phyloP scores from a whole-genome alignment of 2,329 filamentous ascomycete species.

The Plenodomus lindquistii region DNA sequence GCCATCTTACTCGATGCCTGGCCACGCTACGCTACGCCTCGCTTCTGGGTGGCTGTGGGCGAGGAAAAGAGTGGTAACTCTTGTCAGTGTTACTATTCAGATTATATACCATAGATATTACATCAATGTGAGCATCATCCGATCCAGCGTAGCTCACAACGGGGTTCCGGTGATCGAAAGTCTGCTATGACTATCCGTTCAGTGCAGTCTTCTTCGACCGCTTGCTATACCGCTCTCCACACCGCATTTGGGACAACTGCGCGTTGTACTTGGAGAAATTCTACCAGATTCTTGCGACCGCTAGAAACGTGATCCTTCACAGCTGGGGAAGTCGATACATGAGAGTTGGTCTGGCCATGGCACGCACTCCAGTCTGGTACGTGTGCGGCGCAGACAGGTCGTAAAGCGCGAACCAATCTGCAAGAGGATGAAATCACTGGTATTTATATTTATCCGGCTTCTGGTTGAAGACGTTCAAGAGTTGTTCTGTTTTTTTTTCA shows the following conservation, averaged over 20 bases:
- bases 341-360: background rate
- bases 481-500: background rate
- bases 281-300: background rate
- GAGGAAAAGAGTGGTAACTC: too few species aligned
- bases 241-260: background rate
- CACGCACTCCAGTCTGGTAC: background rate
- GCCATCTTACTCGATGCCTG: too few species aligned
- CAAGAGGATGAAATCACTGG: background rate
- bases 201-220: slow-evolving; percentile 1
- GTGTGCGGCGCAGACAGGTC: background rate
- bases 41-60: too few species aligned
- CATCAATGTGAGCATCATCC: too few species aligned
- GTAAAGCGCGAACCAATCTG: background rate
- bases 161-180: too few species aligned
- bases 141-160: too few species aligned
- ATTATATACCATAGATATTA: too few species aligned
- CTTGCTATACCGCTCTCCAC: background rate
- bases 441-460: background rate
- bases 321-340: background rate
- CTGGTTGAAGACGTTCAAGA: background rate
- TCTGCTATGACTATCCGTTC: too few species aligned
- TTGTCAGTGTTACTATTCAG: too few species aligned
- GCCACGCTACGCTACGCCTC: too few species aligned
- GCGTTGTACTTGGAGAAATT: background rate
- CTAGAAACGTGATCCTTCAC: background rate